These are phyloP conservation scores for Iberis pinnata DNA, from an alignment of 345 rosid genomes.

Conservation along the genomic window DNA sequence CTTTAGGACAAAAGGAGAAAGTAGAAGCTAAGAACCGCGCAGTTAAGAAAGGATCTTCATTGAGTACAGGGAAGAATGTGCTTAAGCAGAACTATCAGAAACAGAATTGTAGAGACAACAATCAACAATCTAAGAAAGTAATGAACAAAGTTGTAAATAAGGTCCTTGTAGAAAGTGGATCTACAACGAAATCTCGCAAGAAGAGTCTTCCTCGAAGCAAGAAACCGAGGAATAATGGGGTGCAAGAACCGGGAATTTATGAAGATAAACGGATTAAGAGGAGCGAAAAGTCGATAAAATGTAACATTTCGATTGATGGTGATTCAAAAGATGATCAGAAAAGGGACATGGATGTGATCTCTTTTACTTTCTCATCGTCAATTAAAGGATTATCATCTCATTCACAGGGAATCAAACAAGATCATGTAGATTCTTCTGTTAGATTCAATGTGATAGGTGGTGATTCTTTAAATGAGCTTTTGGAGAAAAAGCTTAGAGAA, in stretches of 20 bases:
- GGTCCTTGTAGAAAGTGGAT: constrained; percentile 36
- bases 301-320: constrained; percentile 38
- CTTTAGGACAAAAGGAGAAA: constrained; percentile 41
- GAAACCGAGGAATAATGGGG: constrained; percentile 34
- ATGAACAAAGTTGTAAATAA: constrained; percentile 38
- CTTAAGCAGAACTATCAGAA: constrained; percentile 87
- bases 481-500: constrained; percentile 84
- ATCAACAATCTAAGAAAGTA: constrained; percentile 33
- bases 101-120: constrained; percentile 58
- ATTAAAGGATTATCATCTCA: constrained; percentile 38
- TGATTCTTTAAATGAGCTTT: constrained; percentile 71
- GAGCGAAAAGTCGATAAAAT: constrained; percentile 41
- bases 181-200: constrained; percentile 37
- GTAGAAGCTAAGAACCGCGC: constrained; percentile 46
- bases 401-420: constrained; percentile 29
- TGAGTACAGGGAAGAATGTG: constrained; percentile 47
- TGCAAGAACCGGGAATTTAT: constrained; percentile 31
- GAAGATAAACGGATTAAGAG: constrained; percentile 34
- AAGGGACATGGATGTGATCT: constrained; percentile 65
- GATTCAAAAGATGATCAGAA: constrained; percentile 32
- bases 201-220: constrained; percentile 44
- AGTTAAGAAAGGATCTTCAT: constrained; percentile 47
- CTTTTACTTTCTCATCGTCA: constrained; percentile 85
- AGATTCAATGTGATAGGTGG: constrained; percentile 61
- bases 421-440: constrained; percentile 39